phyloP scores from a whole-genome alignment of 2,329 filamentous ascomycete genomes.

The Claviceps capensis region DNA sequence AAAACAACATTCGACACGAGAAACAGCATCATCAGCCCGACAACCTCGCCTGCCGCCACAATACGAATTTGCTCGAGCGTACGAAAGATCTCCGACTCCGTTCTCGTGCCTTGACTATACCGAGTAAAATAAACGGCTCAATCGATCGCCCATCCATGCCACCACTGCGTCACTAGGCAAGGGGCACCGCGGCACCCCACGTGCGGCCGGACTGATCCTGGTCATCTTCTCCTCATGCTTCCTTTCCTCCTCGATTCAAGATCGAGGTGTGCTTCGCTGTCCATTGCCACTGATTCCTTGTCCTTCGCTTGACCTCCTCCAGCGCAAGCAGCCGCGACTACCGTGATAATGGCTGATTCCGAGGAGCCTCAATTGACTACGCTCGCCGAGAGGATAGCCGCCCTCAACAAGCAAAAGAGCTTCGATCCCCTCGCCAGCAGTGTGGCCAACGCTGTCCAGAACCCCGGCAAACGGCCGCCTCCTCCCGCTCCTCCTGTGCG shows the following conservation, averaged over 20 bases:
- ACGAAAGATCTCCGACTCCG: too few relatives aligned
- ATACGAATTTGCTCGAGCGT: too few relatives aligned
- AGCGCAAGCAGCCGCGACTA: too few relatives aligned
- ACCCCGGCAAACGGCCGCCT: constrained; percentile 27
- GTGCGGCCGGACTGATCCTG: too few relatives aligned
- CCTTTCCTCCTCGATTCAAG: background rate
- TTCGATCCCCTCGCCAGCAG: constrained; percentile 23
- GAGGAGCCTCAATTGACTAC: constrained; percentile 49
- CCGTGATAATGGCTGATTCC: constrained; percentile 38
- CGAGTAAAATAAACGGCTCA: too few relatives aligned
- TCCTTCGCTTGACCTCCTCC: background rate
- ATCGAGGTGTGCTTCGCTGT: background rate
- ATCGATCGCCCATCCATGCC: too few relatives aligned
- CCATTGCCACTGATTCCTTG: background rate
- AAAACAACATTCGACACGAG: too few relatives aligned
- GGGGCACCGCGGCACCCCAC: too few relatives aligned
- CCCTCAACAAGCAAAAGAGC: constrained; percentile 48
- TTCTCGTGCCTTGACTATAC: too few relatives aligned
- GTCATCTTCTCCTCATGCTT: background rate
- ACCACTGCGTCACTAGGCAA: too few relatives aligned
- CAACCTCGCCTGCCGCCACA: too few relatives aligned
- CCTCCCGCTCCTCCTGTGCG: constrained; percentile 28
- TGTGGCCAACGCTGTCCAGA: constrained; percentile 18
- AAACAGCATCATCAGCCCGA: too few relatives aligned
- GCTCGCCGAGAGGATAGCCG: constrained; percentile 49